Percentiles rank a stretch among this genome's conserved stretches.
These are phyloP conservation scores for Xylariales sp. DNA, from an alignment of 2,329 filamentous ascomycete genomes.

Conservation along the genomic window DNA sequence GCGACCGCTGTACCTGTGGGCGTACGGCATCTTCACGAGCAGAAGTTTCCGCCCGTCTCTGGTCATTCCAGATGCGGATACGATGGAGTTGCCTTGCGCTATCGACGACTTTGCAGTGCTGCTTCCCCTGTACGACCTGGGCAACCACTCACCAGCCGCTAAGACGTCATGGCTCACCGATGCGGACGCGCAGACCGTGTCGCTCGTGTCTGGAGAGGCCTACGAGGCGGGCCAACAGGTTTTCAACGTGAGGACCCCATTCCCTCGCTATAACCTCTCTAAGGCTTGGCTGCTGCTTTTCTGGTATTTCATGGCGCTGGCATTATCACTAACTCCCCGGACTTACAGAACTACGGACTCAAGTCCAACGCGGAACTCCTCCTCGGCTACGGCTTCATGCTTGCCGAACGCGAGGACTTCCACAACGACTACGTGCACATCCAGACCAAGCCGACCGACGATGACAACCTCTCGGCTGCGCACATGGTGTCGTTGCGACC, in stretches of 20 bases:
- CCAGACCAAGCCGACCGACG: conserved; percentile 34
- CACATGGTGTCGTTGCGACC: conserved; percentile 48
- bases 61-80: conserved; percentile 38
- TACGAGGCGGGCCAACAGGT: conserved; percentile 51
- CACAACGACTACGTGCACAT: conserved; percentile 60
- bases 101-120: conserved; percentile 63
- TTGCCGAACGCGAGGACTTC: conserved; percentile 40
- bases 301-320: too few relatives aligned
- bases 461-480: conserved; percentile 20
- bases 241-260: conserved; percentile 16
- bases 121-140: conserved; percentile 66
- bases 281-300: too few relatives aligned
- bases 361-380: conserved; percentile 72
- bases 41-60: conserved; percentile 60
- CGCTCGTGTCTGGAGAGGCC: conserved; percentile 34
- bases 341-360: conserved; percentile 70
- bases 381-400: conserved; percentile 58
- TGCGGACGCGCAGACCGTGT: conserved; percentile 31
- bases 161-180: conserved; percentile 50
- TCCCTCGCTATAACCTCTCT: too few relatives aligned
- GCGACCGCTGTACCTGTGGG: conserved; percentile 56
- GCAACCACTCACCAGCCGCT: conserved; percentile 63
- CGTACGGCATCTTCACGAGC: conserved; percentile 60
- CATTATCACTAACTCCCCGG: too few relatives aligned
- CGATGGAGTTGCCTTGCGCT: conserved; percentile 29